Percentiles rank a stretch among this genome's conserved stretches.
phyloP scores from a whole-genome alignment of 1,284 basidiomycete species.

The Ustilago nuda region DNA sequence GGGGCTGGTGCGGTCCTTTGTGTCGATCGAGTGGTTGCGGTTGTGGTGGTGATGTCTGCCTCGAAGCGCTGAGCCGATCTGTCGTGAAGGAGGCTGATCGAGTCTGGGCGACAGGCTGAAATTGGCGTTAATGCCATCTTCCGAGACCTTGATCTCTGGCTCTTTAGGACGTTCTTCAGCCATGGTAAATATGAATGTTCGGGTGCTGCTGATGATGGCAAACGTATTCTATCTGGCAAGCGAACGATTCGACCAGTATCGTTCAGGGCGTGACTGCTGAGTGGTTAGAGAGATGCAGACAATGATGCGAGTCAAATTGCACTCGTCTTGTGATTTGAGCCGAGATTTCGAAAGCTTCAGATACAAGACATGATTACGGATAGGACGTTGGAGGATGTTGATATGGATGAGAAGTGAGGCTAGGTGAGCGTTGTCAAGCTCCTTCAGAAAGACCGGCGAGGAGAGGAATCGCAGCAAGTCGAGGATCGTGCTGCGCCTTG shows the following conservation, averaged over 20 bases:
- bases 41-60: constrained; percentile 43
- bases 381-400: not conserved
- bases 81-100: constrained; percentile 35
- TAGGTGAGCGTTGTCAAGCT: not conserved
- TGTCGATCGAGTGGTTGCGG: constrained; percentile 53
- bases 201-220: not conserved
- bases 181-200: constrained; percentile 14
- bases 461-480: not conserved
- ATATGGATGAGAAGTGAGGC: not conserved
- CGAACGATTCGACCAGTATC: not conserved
- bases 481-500: constrained; percentile 9
- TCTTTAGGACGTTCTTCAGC: constrained; percentile 36
- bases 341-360: constrained; percentile 1
- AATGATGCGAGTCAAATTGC: not conserved
- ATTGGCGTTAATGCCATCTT: constrained; percentile 48
- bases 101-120: constrained; percentile 44
- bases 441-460: not conserved
- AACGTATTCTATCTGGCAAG: not conserved
- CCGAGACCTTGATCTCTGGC: constrained; percentile 44
- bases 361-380: constrained; percentile 15
- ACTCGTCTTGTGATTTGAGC: not conserved
- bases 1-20: constrained; percentile 54
- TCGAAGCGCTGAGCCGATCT: constrained; percentile 23
- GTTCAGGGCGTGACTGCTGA: not conserved
- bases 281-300: not conserved